Evolutionary conservation across 495 filamentous ascomycete genomes (phyloP).

Genomic region (Tuber microsphaerosporum): DNA sequence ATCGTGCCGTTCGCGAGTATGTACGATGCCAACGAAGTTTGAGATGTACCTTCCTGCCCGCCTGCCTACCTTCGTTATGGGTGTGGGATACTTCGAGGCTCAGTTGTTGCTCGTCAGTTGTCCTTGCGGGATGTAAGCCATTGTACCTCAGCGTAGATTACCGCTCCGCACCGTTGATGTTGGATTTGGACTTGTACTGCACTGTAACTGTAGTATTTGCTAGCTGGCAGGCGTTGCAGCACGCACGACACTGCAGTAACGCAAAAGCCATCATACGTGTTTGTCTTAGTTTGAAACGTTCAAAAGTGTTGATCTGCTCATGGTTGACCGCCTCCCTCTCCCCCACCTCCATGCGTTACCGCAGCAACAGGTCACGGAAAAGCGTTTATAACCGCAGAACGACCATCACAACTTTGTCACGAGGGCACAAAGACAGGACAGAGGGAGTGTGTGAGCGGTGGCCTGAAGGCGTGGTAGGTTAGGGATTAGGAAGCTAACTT

Average conservation of each 20-base stretch:
- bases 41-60: not conserved
- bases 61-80: not conserved
- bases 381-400: not conserved
- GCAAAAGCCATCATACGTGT: not conserved
- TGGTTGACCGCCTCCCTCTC: not conserved
- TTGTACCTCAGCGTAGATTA: not conserved
- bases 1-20: not conserved
- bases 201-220: not conserved
- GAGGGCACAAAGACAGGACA: not conserved
- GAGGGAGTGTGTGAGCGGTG: not conserved
- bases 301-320: slow-evolving; percentile 2
- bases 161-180: not conserved
- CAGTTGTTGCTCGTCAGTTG: not conserved
- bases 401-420: not conserved
- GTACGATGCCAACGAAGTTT: not conserved
- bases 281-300: slow-evolving; percentile 2
- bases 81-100: not conserved
- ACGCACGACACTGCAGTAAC: not conserved
- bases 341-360: not conserved
- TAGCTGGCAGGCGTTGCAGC: not conserved
- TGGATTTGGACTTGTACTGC: not conserved
- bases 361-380: not conserved
- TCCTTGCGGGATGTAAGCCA: not conserved
- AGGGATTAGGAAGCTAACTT: not conserved
- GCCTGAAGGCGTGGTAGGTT: not conserved